A percentile compares a stretch with the other conserved stretches of the same genome.
phyloP scores from a whole-genome alignment of 164 flowering plant species.

The Malania oleifera region DNA sequence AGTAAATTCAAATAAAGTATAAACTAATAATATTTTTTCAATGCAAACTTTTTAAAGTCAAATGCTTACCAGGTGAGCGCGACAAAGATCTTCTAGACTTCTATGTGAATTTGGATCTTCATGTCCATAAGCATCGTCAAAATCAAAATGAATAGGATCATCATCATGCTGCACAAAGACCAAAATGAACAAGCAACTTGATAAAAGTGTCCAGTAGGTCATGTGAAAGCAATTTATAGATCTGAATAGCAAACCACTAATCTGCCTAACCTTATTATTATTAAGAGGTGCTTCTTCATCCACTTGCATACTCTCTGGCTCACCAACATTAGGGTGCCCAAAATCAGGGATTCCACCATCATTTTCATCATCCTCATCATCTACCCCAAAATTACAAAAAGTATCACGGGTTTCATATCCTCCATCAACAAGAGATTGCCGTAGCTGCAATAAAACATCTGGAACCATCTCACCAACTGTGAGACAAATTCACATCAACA shows the following conservation, averaged over 20 bases:
- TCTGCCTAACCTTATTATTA: constrained; percentile 36
- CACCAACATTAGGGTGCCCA: constrained; percentile 38
- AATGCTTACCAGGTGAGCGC: constrained; percentile 71
- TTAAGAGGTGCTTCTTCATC: constrained; percentile 42
- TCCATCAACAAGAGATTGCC: constrained; percentile 55
- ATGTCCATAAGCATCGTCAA: constrained; percentile 24
- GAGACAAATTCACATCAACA: constrained; percentile 2
- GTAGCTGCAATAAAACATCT: constrained; percentile 53
- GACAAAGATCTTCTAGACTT: constrained; percentile 88
- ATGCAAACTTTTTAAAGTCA: not conserved
- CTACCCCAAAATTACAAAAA: constrained; percentile 25
- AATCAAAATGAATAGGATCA: constrained; percentile 24
- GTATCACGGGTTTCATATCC: constrained; percentile 23
- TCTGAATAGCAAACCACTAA: not conserved
- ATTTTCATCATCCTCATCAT: constrained; percentile 33
- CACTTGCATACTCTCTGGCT: constrained; percentile 39
- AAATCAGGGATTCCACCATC: constrained; percentile 43
- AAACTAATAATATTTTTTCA: not conserved
- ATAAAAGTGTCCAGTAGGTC: not conserved
- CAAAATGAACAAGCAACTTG: constrained; percentile 9
- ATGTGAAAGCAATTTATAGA: not conserved
- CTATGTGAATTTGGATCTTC: constrained; percentile 43
- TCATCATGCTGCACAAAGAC: constrained; percentile 39
- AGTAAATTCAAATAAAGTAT: not conserved
- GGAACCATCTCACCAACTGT: constrained; percentile 5